phyloP scores from a whole-genome alignment of 257 asterid genomes.

The Forsythia suspensa region DNA sequence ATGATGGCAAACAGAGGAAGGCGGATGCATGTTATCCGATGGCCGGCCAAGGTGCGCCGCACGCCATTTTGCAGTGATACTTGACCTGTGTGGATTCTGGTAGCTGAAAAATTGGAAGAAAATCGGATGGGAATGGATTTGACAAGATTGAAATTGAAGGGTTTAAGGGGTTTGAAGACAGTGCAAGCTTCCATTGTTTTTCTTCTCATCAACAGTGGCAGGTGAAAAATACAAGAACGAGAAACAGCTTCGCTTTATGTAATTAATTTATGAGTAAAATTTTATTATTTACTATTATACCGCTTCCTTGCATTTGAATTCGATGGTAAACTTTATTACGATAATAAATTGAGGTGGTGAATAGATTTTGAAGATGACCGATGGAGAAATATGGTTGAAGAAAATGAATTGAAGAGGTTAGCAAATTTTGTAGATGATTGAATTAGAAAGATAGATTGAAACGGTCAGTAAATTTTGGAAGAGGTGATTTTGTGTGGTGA shows the following conservation, averaged over 20 bases:
- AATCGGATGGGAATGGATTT: constrained; percentile 41
- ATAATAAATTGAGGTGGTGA: too few relatives aligned
- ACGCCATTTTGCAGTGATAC: background rate
- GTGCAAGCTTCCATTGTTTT: constrained; percentile 53
- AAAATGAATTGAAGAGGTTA: too few relatives aligned
- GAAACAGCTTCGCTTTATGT: background rate
- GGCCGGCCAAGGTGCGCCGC: constrained; percentile 14
- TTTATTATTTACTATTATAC: too few relatives aligned
- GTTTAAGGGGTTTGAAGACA: constrained; percentile 56
- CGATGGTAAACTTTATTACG: too few relatives aligned
- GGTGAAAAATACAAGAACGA: background rate
- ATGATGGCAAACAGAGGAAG: background rate
- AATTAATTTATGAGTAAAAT: too few relatives aligned
- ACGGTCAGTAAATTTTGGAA: too few relatives aligned
- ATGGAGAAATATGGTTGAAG: too few relatives aligned
- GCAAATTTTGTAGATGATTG: too few relatives aligned
- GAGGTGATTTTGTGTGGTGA: too few relatives aligned
- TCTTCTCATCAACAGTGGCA: background rate
- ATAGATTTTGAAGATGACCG: too few relatives aligned
- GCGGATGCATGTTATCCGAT: background rate
- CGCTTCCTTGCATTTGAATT: too few relatives aligned
- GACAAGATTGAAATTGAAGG: constrained; percentile 41
- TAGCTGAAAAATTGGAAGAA: constrained; percentile 37
- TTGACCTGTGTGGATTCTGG: constrained; percentile 44
- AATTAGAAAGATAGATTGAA: too few relatives aligned